phyloP scores from a whole-genome alignment of 345 rosid species.

The Ceriops tagal region DNA sequence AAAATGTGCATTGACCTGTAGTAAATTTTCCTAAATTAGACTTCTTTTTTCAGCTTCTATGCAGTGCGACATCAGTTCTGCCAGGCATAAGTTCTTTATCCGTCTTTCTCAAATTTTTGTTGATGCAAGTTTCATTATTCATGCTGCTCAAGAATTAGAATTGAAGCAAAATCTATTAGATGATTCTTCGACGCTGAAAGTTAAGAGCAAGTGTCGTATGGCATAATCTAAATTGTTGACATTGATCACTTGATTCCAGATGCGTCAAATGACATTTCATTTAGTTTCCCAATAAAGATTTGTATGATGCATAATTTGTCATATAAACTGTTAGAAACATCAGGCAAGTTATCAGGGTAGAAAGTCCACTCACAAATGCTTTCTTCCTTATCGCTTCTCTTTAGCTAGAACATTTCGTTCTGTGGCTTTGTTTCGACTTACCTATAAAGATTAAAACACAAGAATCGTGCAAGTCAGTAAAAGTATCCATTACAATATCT shows the following conservation, averaged over 20 bases:
- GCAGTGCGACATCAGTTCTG: too few relatives aligned
- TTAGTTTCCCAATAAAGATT: not conserved
- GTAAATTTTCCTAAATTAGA: not conserved
- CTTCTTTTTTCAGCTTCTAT: not conserved
- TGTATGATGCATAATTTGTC: not conserved
- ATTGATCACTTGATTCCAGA: not conserved
- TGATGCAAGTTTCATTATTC: too few relatives aligned
- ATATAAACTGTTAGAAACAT: not conserved
- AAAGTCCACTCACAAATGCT: conserved; percentile 5
- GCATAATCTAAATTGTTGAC: not conserved
- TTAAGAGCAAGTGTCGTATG: not conserved
- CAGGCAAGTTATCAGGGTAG: not conserved
- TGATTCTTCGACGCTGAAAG: too few relatives aligned
- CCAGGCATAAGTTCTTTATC: too few relatives aligned
- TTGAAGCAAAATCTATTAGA: too few relatives aligned
- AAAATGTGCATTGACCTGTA: not conserved
- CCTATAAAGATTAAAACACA: conserved; percentile 44
- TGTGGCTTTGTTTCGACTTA: conserved; percentile 55
- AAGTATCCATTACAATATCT: not conserved
- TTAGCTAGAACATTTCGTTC: conserved; percentile 40
- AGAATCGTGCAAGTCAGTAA: conserved; percentile 13
- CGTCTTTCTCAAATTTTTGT: too few relatives aligned
- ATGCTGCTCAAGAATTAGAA: too few relatives aligned
- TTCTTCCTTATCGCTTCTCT: conserved; percentile 1
- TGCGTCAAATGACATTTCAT: conserved; percentile 1